Evolutionary conservation across 2,329 filamentous ascomycete genomes (phyloP).

Genomic region (Diplodia sapinea): DNA sequence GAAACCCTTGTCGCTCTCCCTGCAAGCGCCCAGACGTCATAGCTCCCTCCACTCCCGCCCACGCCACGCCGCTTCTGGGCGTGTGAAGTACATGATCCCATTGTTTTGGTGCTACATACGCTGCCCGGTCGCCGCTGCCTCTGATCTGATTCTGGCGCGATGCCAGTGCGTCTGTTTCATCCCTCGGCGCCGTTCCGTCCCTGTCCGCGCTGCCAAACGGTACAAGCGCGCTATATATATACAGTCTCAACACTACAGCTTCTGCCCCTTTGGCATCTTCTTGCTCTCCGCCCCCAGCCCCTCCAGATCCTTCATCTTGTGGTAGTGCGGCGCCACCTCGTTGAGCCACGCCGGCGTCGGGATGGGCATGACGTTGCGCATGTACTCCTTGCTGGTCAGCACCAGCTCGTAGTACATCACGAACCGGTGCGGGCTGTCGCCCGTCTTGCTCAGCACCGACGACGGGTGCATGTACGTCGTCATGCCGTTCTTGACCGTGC

Average conservation of each 20-base stretch:
- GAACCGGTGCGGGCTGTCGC: slow-evolving; percentile 77
- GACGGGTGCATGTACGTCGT: slow-evolving; percentile 92
- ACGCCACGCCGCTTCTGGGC: slow-evolving; percentile 9
- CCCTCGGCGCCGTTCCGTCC: not conserved
- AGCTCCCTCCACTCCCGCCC: not conserved
- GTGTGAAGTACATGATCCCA: not conserved
- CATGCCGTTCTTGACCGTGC: slow-evolving; percentile 88
- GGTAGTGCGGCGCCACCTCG: slow-evolving; percentile 91
- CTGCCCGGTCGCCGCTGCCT: not conserved
- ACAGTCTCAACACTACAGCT: slow-evolving; percentile 13
- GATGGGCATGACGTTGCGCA: slow-evolving; percentile 84
- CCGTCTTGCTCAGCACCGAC: slow-evolving; percentile 79
- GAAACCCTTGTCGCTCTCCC: slow-evolving; percentile 7
- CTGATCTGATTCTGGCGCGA: not conserved
- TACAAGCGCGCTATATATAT: not conserved
- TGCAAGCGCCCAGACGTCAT: slow-evolving; percentile 29
- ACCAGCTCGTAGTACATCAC: slow-evolving; percentile 87
- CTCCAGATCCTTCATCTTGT: slow-evolving; percentile 90
- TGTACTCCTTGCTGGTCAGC: slow-evolving; percentile 87
- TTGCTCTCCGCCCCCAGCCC: slow-evolving; percentile 68
- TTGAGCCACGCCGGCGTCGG: slow-evolving; percentile 78
- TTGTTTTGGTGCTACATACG: slow-evolving; percentile 6
- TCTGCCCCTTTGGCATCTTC: slow-evolving; percentile 70
- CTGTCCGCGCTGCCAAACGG: not conserved
- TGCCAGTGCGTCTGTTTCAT: not conserved